Percentiles rank a stretch among this genome's conserved stretches.
phyloP scores from a whole-genome alignment of 345 rosid species.

The Raphanus raphanistrum region DNA sequence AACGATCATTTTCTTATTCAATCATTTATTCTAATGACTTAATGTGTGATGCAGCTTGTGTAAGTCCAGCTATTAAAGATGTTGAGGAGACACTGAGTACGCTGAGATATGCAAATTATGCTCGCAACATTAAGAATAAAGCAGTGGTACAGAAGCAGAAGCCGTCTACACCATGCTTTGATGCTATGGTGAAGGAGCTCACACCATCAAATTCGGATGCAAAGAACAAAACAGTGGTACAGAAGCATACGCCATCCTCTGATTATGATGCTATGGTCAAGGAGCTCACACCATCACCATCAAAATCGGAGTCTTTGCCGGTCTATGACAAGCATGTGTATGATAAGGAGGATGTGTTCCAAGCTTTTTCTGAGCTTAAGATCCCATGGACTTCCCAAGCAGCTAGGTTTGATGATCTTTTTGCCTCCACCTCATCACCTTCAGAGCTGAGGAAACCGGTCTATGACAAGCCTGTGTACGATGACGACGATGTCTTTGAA shows the following conservation, averaged over 20 bases:
- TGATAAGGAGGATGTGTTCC: neutral
- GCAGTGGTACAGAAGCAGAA: constrained; percentile 57
- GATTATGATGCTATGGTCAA: neutral
- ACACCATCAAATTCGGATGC: neutral
- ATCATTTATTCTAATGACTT: neutral
- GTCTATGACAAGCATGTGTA: neutral
- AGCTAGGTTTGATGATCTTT: constrained; percentile 46
- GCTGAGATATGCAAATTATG: constrained; percentile 92
- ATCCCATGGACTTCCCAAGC: constrained; percentile 43
- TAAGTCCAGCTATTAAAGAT: constrained; percentile 94
- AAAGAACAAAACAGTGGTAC: neutral
- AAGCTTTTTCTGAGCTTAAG: constrained; percentile 58
- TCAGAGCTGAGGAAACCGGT: constrained; percentile 26
- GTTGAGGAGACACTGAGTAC: constrained; percentile 95
- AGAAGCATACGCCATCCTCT: neutral
- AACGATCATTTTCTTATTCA: neutral
- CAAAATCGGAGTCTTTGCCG: neutral
- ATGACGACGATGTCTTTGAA: neutral
- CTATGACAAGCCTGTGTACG: neutral
- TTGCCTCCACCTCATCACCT: constrained; percentile 43
- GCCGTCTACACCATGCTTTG: neutral
- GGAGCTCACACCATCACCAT: neutral
- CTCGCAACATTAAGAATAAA: constrained; percentile 92
- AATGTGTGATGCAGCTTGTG: constrained; percentile 63
- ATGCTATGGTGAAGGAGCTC: neutral